These are phyloP conservation scores for Sideroxylon spinosum DNA, from an alignment of 179 eudicot genomes.

Conservation along the genomic window DNA sequence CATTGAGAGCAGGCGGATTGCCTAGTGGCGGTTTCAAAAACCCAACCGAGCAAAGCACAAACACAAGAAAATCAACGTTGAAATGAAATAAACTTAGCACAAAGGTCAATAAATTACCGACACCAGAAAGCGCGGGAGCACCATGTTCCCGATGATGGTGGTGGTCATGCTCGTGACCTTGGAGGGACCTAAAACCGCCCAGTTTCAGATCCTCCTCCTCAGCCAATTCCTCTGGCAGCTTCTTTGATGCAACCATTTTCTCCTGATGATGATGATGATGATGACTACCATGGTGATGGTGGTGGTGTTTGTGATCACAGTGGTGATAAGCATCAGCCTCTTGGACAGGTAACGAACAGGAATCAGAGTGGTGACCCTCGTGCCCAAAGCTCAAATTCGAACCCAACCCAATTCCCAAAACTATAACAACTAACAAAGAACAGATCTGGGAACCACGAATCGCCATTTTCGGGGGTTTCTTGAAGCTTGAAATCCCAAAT, in stretches of 20 bases:
- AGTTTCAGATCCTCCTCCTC: conserved; percentile 86
- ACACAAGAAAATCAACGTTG: neutral
- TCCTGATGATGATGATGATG: conserved; percentile 24
- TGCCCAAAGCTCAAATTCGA: conserved; percentile 34
- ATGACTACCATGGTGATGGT: conserved; percentile 32
- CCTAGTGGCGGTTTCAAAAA: neutral
- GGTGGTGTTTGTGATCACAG: conserved; percentile 48
- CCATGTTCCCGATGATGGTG: conserved; percentile 26
- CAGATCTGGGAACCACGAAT: conserved; percentile 20
- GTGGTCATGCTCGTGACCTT: conserved; percentile 20
- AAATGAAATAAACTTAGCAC: neutral
- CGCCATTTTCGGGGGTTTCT: conserved; percentile 30
- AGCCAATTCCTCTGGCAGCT: conserved; percentile 82
- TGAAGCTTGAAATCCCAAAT: neutral
- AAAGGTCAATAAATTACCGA: conserved; percentile 37
- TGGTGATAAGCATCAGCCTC: conserved; percentile 26
- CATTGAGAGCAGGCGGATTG: neutral
- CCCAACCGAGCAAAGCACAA: neutral
- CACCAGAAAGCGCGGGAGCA: conserved; percentile 47
- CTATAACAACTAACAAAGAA: conserved; percentile 16
- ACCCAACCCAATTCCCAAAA: conserved; percentile 10
- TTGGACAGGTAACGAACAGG: conserved; percentile 20
- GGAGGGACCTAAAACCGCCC: conserved; percentile 41
- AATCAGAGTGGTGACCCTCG: conserved; percentile 20
- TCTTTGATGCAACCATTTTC: conserved; percentile 16